Conservation (phyloP, 176 grass and related monocot species). For the Musa schizocarpa region DNA sequence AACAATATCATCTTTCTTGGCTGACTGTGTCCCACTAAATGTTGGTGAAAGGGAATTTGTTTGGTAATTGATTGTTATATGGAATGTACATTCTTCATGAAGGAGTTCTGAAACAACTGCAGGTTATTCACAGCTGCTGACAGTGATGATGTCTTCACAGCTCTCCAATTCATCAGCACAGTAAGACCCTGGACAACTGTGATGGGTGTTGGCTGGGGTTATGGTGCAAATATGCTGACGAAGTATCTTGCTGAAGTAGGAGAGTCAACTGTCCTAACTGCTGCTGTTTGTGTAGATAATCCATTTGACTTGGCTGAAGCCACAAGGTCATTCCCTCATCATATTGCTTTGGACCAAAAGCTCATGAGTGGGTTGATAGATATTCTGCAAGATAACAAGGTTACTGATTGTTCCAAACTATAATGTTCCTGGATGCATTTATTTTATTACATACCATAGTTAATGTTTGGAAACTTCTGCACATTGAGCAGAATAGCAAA, state of each 20-base stretch:
- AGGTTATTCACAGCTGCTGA: slow-evolving; percentile 99
- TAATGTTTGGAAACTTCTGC: neutral
- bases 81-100: neutral
- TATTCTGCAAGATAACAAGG: slow-evolving; percentile 87
- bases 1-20: too few relatives aligned
- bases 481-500: neutral
- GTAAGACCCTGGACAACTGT: slow-evolving; percentile 80
- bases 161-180: slow-evolving; percentile 47
- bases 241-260: slow-evolving; percentile 89
- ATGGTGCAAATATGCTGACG: slow-evolving; percentile 94
- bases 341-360: slow-evolving; percentile 55
- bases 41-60: slow-evolving; percentile 4
- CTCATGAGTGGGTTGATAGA: slow-evolving; percentile 66
- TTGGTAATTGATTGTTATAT: slow-evolving; percentile 11
- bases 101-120: slow-evolving; percentile 40
- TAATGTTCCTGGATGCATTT: slow-evolving; percentile 1
- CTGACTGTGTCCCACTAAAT: neutral
- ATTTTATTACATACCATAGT: neutral
- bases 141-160: slow-evolving; percentile 77
- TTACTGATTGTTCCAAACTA: slow-evolving; percentile 16
- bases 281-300: slow-evolving; percentile 82
- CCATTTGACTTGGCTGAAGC: slow-evolving; percentile 88
- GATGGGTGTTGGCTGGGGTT: slow-evolving; percentile 74
- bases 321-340: slow-evolving; percentile 62
- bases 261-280: slow-evolving; percentile 76